A percentile compares a stretch with the other conserved stretches of the same genome.
phyloP scores from a whole-genome alignment of 345 rosid species.

The Melaleuca alternifolia region DNA sequence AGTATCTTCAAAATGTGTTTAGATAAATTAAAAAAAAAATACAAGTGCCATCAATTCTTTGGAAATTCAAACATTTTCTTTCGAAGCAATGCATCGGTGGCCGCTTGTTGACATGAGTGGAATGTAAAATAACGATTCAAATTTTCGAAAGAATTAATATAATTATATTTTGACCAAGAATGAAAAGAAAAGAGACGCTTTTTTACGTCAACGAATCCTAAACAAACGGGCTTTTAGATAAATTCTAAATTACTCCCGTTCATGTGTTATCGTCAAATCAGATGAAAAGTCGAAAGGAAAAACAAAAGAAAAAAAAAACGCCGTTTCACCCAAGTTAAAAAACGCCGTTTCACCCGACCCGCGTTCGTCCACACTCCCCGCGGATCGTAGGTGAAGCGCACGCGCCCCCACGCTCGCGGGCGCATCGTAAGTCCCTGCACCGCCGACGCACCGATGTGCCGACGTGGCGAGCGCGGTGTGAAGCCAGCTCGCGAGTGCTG shows the following conservation, averaged over 20 bases:
- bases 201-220: not conserved
- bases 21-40: too few relatives aligned
- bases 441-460: not conserved
- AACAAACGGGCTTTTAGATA: not conserved
- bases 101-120: not conserved
- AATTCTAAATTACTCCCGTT: not conserved
- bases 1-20: not conserved
- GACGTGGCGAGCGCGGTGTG: constrained; percentile 9
- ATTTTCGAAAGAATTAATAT: not conserved
- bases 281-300: not conserved
- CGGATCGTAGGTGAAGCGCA: not conserved
- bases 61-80: not conserved
- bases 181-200: too few relatives aligned
- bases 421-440: not conserved
- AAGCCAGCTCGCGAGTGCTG: not conserved
- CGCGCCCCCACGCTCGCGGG: not conserved
- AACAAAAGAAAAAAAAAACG: not conserved
- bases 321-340: not conserved
- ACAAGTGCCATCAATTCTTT: not conserved
- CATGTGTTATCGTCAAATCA: not conserved
- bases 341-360: not conserved
- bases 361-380: not conserved
- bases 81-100: not conserved
- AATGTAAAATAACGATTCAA: not conserved
- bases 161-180: not conserved